A percentile compares a stretch with the other conserved stretches of the same genome.
Conservation (phyloP, 2,329 filamentous ascomycete genomes). For the Ramularia collo-cygni region DNA sequence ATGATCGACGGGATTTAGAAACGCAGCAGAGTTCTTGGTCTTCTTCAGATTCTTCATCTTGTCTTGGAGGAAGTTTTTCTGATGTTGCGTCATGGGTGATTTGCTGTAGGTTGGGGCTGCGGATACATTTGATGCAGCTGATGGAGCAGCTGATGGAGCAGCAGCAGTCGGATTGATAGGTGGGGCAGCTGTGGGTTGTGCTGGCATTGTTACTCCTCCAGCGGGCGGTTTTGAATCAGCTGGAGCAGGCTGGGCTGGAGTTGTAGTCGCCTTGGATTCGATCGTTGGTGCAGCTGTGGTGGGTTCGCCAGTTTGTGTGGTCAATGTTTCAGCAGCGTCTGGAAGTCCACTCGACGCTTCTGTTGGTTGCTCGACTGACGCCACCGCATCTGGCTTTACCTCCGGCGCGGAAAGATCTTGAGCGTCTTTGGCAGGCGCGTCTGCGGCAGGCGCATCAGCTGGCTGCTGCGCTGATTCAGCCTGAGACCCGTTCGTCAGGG, state of each 20-base stretch:
- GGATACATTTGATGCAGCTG: constrained; percentile 17
- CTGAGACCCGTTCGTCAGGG: constrained; percentile 1
- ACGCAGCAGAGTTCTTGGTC: constrained; percentile 70
- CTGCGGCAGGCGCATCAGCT: neutral
- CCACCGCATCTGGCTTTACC: neutral
- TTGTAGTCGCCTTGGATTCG: constrained; percentile 1
- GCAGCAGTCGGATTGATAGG: neutral
- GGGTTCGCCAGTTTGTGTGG: neutral
- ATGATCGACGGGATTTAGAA: constrained; percentile 69
- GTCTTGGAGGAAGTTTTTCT: constrained; percentile 57
- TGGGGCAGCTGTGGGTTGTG: neutral
- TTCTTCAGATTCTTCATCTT: constrained; percentile 73
- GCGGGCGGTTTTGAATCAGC: constrained; percentile 7
- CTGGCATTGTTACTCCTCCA: neutral
- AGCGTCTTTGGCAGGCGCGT: neutral
- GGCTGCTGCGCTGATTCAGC: neutral
- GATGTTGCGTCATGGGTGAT: constrained; percentile 50
- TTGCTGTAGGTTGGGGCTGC: constrained; percentile 29
- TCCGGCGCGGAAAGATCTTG: neutral
- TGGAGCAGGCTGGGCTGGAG: constrained; percentile 1
- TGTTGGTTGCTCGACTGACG: no score
- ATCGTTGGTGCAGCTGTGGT: neutral
- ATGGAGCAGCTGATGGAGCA: constrained; percentile 5
- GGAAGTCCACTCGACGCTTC: no score
- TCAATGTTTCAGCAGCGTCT: no score